Base-by-base conservation (phyloP, 2,329 filamentous ascomycete genomes). In the Penicillium psychrosexuale region DNA sequence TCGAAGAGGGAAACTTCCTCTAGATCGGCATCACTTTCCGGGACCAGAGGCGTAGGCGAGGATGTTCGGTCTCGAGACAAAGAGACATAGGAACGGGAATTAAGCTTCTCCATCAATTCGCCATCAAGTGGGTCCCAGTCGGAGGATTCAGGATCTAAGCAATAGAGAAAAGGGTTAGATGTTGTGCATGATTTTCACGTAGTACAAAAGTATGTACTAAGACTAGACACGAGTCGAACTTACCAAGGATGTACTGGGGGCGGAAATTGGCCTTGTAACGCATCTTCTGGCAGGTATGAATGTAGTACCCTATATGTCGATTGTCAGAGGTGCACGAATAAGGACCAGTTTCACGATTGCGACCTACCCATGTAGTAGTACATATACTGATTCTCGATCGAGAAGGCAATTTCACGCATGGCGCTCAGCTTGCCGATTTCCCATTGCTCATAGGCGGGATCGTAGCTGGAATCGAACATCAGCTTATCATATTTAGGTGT, bases 381-480 rank as follows among this genome's bases (percentile, higher is more conserved):
- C 51, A 78, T 66, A 60, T 86, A 85, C 0, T 72, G 73, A 5
- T 72, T 77, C 62, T 86, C 82, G 1, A 79, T 59, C 0, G 83
- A 76, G 27, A 87, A 72, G 1, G 78, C 76, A 27, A 84, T 80
- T 65, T 87, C 84, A 50, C 82, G 75, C 61, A 87, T 68, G 5
- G 84, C 84, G 59, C 81, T 84, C 46, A 86, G 67, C 66, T 87
- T 87, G 5, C 84, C 84, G 62, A 86, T 82, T 53, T 82, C 81
- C 78, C 79, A 86, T 45, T 81, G 75, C 58, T 81, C 80, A 62
- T 82, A 83, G 53, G 84, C 81, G 9, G 78, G 79, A 62, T 86
- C 82, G 66, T 87, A 87, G 58, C 77, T 80, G 17, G 9, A 31
- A 34, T 9, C 13, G 15, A n/a, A 6, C n/a, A 22, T 17, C 11